A percentile compares a stretch with the other conserved stretches of the same genome.
Conservation (phyloP, 306 rosid genomes). For the Pyrus betulifolia region DNA sequence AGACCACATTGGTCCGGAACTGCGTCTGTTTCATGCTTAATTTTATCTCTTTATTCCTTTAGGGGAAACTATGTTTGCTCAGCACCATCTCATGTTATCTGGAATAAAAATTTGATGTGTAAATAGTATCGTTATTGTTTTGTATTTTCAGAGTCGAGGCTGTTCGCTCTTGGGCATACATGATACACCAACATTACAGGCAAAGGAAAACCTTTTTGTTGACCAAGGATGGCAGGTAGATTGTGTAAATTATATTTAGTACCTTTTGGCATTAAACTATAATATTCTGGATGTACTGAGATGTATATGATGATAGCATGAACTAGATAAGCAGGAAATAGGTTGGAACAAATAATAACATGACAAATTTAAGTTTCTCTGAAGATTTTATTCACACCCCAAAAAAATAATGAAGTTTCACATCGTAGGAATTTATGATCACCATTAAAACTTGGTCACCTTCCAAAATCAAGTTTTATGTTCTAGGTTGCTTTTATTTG, state of each 20-base stretch:
- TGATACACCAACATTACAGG: slow-evolving; percentile 22
- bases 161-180: slow-evolving; percentile 15
- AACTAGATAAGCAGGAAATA: background rate
- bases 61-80: background rate
- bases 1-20: background rate
- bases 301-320: background rate
- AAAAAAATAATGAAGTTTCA: background rate
- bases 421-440: background rate
- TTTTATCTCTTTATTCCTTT: background rate
- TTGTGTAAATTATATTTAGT: background rate
- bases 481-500: background rate
- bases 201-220: slow-evolving; percentile 76
- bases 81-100: background rate
- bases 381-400: background rate
- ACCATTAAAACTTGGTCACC: background rate
- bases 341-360: background rate
- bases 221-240: slow-evolving; percentile 90
- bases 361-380: background rate
- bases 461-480: background rate
- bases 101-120: background rate
- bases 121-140: background rate
- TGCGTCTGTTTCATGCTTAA: background rate
- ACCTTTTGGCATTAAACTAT: background rate
- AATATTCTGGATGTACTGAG: background rate
- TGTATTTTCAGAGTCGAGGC: slow-evolving; percentile 12